A percentile compares a stretch with the other conserved stretches of the same genome.
Conservation (phyloP, 495 filamentous ascomycete species). For the Penicillium pancosmium region DNA sequence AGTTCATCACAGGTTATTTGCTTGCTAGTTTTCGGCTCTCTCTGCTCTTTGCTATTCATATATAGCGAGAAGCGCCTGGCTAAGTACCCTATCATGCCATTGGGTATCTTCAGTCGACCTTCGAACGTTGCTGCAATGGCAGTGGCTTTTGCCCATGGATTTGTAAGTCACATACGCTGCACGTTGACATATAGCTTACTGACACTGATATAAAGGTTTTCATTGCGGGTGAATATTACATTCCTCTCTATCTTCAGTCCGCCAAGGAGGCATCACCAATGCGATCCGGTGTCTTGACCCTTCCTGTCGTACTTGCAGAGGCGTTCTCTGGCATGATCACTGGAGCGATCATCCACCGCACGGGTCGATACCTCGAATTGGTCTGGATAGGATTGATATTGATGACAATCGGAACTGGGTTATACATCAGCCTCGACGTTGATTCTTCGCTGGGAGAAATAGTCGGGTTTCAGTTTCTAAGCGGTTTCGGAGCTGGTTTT, state of each 20-base stretch:
- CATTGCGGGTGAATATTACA: slow-evolving; percentile 58
- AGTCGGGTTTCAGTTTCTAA: slow-evolving; percentile 61
- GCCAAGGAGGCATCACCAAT: slow-evolving; percentile 53
- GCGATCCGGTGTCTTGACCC: slow-evolving; percentile 53
- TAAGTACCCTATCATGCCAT: slow-evolving; percentile 75
- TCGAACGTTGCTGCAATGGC: slow-evolving; percentile 62
- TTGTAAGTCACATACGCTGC: slow-evolving; percentile 40
- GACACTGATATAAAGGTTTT: slow-evolving; percentile 37
- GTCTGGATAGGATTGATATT: slow-evolving; percentile 52
- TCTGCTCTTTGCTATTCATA: slow-evolving; percentile 65
- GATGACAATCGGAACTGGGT: slow-evolving; percentile 53
- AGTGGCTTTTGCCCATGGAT: slow-evolving; percentile 56
- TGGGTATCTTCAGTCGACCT: slow-evolving; percentile 61
- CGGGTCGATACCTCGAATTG: slow-evolving; percentile 61
- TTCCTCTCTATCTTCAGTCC: slow-evolving; percentile 61
- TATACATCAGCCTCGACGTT: slow-evolving; percentile 51
- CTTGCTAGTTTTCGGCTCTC: slow-evolving; percentile 70
- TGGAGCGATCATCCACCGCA: slow-evolving; percentile 60
- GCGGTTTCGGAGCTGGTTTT: slow-evolving; percentile 55
- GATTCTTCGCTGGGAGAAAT: slow-evolving; percentile 45
- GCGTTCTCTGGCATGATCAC: slow-evolving; percentile 50
- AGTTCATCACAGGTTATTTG: slow-evolving; percentile 73
- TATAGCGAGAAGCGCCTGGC: slow-evolving; percentile 72
- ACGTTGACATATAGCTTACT: not conserved
- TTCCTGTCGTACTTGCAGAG: slow-evolving; percentile 55